Evolutionary conservation across 2,329 filamentous ascomycete genomes (phyloP), one percentile per base, ranked within the genome.

Genomic region (Daldinia sp.): DNA sequence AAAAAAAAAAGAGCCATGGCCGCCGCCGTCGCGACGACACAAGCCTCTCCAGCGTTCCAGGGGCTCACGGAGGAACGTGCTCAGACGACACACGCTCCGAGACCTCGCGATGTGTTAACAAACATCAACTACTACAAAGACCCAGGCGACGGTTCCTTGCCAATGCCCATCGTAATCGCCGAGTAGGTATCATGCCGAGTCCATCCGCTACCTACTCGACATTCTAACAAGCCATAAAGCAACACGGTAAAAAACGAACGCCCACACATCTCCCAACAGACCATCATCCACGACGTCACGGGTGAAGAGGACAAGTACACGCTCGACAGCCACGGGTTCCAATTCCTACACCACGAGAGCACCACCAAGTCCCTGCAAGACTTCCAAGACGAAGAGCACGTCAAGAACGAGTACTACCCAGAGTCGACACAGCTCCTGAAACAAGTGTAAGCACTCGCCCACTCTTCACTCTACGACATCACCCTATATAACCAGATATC

Each of bases 391-490:
- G 86, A 90, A 51, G 81, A 83, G 2, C 78, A 80, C 23, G 88
- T 94, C 70, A 80, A 85, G 69, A 69, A 77, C 1, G 77, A 82
- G 23, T 94, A 94, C 78, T 94, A 94, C 75, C 85, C 87, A 0
- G 90, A 94, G 73, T 85, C 91, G 19, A 87, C 89, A 74, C 76
- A 85, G 52, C 77, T 94, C 23, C 72, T 94, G 0, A 89, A 87
- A 54, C 81, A 85, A 1, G 80, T 75, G 73, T 74, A 65, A 68
- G 67, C 4, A 10, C 25, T 13, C n/a, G 3, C 13, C 32, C 27
- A 11, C 21, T 13, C 10, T 25, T 11, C 4, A 10, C 25, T 29
- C n/a, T 19, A 25, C 34, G n/a, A 37, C 9, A 10, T 10, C 4
- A 4, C 8, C 4, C 34, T 21, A 21, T 25, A 6, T 43, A 43